Percentiles rank a stretch among this genome's conserved stretches.
phyloP scores from a whole-genome alignment of 2,329 filamentous ascomycete genomes.

The Xylaria sp. region DNA sequence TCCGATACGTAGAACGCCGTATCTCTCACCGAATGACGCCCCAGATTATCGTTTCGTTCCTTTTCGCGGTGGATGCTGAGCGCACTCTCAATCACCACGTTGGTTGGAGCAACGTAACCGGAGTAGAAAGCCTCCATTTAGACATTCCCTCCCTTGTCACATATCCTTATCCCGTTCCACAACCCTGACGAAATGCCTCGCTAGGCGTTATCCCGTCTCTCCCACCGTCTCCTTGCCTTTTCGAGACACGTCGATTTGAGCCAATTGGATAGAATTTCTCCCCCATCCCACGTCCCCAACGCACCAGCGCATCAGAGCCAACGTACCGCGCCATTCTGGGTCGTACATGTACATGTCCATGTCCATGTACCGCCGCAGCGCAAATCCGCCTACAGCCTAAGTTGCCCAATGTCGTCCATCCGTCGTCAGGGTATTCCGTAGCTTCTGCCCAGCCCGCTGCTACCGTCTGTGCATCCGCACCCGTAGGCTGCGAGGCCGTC shows the following conservation, averaged over 20 bases:
- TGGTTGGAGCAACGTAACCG: too few species aligned
- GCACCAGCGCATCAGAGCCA: slow-evolving; percentile 22
- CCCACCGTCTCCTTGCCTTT: background rate
- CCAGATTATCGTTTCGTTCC: slow-evolving; percentile 2
- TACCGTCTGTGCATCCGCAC: background rate
- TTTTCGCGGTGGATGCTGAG: slow-evolving; percentile 13
- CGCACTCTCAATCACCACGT: too few species aligned
- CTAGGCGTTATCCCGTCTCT: background rate
- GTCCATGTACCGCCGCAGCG: slow-evolving; percentile 16
- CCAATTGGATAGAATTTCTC: background rate
- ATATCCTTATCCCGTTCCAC: slow-evolving; percentile 13
- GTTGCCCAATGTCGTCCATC: slow-evolving; percentile 1
- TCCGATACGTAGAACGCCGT: slow-evolving; percentile 7
- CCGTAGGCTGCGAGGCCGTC: background rate
- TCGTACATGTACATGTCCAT: slow-evolving; percentile 22
- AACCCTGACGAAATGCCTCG: slow-evolving; percentile 3
- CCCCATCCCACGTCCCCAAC: background rate
- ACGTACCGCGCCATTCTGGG: slow-evolving; percentile 20
- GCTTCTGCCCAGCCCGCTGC: slow-evolving; percentile 1
- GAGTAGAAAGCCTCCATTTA: background rate
- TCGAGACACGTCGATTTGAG: background rate
- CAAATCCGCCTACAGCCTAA: slow-evolving; percentile 16
- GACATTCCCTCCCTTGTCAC: slow-evolving; percentile 1
- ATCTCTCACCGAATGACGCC: slow-evolving; percentile 19
- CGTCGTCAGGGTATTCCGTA: slow-evolving; percentile 1